Evolutionary conservation across 495 filamentous ascomycete genomes (phyloP).

Genomic region (Lophiotrema nucula): DNA sequence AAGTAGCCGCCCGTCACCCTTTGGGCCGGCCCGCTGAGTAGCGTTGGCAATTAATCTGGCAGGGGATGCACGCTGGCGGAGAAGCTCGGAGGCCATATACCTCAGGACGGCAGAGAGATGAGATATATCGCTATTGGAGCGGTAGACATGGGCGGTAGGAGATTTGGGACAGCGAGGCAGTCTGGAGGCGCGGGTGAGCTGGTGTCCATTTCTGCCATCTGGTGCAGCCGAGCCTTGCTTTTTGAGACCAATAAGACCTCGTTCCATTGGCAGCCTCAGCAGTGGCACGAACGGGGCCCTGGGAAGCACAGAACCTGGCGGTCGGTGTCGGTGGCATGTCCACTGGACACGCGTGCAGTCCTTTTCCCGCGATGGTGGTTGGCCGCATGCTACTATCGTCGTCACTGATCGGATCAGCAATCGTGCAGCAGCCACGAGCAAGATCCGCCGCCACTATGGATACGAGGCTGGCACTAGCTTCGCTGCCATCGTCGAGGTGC

Average conservation of each 20-base stretch:
- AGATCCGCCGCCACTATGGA: not conserved
- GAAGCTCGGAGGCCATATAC: slow-evolving; percentile 2
- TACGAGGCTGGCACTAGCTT: no score
- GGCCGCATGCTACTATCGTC: not conserved
- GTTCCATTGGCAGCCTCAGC: slow-evolving; percentile 3
- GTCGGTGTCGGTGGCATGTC: slow-evolving; percentile 24
- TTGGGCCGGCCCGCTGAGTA: slow-evolving; percentile 8
- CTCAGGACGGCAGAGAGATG: not conserved
- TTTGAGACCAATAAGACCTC: slow-evolving; percentile 32
- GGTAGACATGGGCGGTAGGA: not conserved
- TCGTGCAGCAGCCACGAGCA: slow-evolving; percentile 19
- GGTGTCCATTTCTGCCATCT: not conserved
- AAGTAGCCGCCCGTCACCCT: slow-evolving; percentile 8
- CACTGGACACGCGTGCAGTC: not conserved
- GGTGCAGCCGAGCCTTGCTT: slow-evolving; percentile 14
- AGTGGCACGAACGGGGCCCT: slow-evolving; percentile 6
- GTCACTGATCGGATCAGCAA: slow-evolving; percentile 28
- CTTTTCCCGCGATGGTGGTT: slow-evolving; percentile 12
- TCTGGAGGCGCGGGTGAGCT: slow-evolving; percentile 3
- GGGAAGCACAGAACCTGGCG: slow-evolving; percentile 4
- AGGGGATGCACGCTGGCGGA: slow-evolving; percentile 3
- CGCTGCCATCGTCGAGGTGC: no score
- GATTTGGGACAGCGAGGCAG: not conserved
- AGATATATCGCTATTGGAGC: not conserved
- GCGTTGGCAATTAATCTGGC: not conserved